phyloP scores from a whole-genome alignment of 1,139 yeast species.

The Saccharomycopsis hybrid region DNA sequence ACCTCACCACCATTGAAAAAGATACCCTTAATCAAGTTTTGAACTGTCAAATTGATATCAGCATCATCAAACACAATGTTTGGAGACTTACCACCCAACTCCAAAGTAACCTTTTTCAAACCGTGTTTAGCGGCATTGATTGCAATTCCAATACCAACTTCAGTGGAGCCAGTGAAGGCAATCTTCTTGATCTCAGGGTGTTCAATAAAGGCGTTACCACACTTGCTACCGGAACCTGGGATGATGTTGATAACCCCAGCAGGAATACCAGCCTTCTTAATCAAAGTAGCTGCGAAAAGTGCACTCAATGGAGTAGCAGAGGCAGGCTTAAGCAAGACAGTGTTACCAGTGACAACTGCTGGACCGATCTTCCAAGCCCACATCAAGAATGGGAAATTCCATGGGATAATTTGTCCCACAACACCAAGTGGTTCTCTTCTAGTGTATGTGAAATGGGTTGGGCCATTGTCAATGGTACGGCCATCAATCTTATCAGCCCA shows the following conservation, averaged over 20 bases:
- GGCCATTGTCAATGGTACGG: conserved; percentile 48
- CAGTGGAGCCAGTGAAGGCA: conserved; percentile 60
- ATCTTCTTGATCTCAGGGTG: conserved; percentile 49
- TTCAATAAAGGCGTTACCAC: conserved; percentile 49
- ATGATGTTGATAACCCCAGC: conserved; percentile 53
- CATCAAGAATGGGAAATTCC: conserved; percentile 62
- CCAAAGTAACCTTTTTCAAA: conserved; percentile 55
- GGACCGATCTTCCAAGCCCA: conserved; percentile 60
- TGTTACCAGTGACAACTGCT: conserved; percentile 55
- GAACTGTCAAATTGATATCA: conserved; percentile 41
- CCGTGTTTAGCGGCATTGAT: conserved; percentile 43
- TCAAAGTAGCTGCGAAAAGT: conserved; percentile 42
- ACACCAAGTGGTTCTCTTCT: conserved; percentile 52
- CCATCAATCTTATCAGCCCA: conserved; percentile 69
- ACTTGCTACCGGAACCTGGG: conserved; percentile 52
- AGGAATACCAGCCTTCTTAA: conserved; percentile 50
- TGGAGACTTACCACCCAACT: conserved; percentile 61
- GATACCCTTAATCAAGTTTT: conserved; percentile 38
- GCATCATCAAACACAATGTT: conserved; percentile 55
- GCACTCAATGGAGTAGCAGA: conserved; percentile 60
- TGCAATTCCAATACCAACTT: conserved; percentile 51
- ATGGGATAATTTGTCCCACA: conserved; percentile 59
- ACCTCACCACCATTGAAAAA: conserved; percentile 61
- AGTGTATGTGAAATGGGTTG: conserved; percentile 43
- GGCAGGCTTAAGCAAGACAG: conserved; percentile 53